Conservation (phyloP, 345 rosid species). For the Gossypium ekmanianum region DNA sequence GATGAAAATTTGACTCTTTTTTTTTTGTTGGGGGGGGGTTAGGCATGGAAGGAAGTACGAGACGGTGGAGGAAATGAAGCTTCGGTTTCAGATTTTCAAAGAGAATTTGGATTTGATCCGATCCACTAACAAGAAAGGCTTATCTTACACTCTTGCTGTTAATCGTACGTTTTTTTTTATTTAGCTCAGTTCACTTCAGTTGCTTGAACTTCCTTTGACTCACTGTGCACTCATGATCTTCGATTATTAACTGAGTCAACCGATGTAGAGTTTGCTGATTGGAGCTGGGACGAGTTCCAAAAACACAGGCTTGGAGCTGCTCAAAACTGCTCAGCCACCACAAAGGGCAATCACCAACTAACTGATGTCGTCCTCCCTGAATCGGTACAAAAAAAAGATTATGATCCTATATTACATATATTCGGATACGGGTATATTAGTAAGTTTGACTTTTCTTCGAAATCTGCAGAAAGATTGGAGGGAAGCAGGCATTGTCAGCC, state of each 20-base stretch:
- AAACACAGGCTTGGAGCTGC: constrained; percentile 84
- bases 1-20: not conserved
- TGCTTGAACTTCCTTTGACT: constrained; percentile 2
- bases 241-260: constrained; percentile 7
- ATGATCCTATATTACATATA: not conserved
- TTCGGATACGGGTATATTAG: not conserved
- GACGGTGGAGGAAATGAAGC: constrained; percentile 64
- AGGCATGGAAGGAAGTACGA: constrained; percentile 75
- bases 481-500: constrained; percentile 74
- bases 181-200: not conserved
- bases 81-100: constrained; percentile 62
- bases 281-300: constrained; percentile 91
- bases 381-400: constrained; percentile 29
- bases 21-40: not conserved
- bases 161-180: constrained; percentile 47
- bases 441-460: too few relatives aligned
- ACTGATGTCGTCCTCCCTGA: constrained; percentile 54
- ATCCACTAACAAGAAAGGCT: constrained; percentile 59
- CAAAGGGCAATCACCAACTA: constrained; percentile 73
- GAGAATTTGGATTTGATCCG: constrained; percentile 72
- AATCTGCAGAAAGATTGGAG: constrained; percentile 88
- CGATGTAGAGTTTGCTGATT: constrained; percentile 76
- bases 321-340: constrained; percentile 94
- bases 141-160: constrained; percentile 64
- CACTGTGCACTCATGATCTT: not conserved